Evolutionary conservation across 192 early-diverging fungal genomes (phyloP).

Genomic region (Diversispora eburnea): DNA sequence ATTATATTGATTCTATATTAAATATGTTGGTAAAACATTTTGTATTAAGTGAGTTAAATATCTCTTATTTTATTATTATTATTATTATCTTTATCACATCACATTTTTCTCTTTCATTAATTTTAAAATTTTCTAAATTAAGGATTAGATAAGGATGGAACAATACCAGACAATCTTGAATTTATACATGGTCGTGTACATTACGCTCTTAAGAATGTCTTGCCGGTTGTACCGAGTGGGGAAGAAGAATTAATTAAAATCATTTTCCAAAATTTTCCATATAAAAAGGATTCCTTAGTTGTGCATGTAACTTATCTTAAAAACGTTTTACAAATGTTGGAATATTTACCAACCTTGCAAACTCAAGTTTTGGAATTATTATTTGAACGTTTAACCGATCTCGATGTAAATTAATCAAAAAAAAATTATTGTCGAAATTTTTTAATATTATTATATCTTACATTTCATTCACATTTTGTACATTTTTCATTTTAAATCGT

Average conservation of each 20-base stretch:
- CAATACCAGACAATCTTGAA: constrained; percentile 1
- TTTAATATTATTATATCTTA: not conserved
- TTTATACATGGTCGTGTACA: constrained; percentile 12
- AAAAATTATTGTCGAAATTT: constrained; percentile 1
- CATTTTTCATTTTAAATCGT: not conserved
- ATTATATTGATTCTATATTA: not conserved
- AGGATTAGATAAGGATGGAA: not conserved
- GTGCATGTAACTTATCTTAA: constrained; percentile 66
- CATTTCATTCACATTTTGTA: not conserved
- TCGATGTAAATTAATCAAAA: constrained; percentile 65
- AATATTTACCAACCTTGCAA: constrained; percentile 73
- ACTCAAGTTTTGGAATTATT: constrained; percentile 69
- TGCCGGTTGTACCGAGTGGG: not conserved
- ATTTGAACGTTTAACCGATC: constrained; percentile 79
- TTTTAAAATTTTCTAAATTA: not conserved
- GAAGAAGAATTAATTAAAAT: constrained; percentile 44
- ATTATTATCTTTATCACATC: not conserved
- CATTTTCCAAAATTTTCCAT: constrained; percentile 67
- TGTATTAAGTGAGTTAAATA: constrained; percentile 1
- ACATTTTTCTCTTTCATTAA: not conserved
- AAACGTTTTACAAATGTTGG: constrained; percentile 68
- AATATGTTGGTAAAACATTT: constrained; percentile 4
- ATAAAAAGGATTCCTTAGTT: constrained; percentile 58
- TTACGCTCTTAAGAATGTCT: constrained; percentile 2
- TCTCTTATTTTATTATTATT: not conserved